A percentile compares a stretch with the other conserved stretches of the same genome.
Conservation (phyloP, 495 filamentous ascomycete genomes). For the Aspergillus kassunensis region DNA sequence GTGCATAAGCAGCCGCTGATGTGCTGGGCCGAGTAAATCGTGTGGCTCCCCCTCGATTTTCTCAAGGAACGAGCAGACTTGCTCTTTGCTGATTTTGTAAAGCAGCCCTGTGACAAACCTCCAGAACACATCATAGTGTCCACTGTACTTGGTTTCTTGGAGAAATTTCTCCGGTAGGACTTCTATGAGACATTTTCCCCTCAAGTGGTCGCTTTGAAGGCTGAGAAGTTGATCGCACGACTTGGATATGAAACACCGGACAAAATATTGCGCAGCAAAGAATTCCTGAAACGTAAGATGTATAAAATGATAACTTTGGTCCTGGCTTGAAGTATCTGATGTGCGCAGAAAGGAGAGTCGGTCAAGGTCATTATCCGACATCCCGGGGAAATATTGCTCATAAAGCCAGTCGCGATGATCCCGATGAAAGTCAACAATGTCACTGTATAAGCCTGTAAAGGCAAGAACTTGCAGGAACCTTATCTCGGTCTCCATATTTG, state of each 20-base stretch:
- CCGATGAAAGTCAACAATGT: constrained; percentile 33
- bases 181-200: constrained; percentile 25
- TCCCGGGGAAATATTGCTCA: constrained; percentile 6
- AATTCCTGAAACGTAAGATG: constrained; percentile 22
- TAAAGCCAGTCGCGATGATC: constrained; percentile 19
- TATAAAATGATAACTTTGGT: constrained; percentile 36
- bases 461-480: constrained; percentile 31
- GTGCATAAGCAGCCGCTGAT: constrained; percentile 39
- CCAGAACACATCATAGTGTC: constrained; percentile 41
- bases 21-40: constrained; percentile 34
- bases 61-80: constrained; percentile 26
- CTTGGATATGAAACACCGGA: constrained; percentile 29
- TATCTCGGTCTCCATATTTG: constrained; percentile 20
- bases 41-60: constrained; percentile 33
- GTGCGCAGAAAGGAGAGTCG: neutral
- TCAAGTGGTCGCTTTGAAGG: neutral
- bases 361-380: constrained; percentile 16
- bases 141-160: constrained; percentile 33
- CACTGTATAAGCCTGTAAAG: constrained; percentile 34
- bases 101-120: constrained; percentile 43
- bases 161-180: constrained; percentile 24
- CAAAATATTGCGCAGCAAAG: constrained; percentile 33
- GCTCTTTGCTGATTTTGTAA: constrained; percentile 9
- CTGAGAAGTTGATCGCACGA: neutral
- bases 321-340: constrained; percentile 1